Evolutionary conservation across 2,329 filamentous ascomycete genomes (phyloP).

Genomic region (Arthrobotrys megalospora): DNA sequence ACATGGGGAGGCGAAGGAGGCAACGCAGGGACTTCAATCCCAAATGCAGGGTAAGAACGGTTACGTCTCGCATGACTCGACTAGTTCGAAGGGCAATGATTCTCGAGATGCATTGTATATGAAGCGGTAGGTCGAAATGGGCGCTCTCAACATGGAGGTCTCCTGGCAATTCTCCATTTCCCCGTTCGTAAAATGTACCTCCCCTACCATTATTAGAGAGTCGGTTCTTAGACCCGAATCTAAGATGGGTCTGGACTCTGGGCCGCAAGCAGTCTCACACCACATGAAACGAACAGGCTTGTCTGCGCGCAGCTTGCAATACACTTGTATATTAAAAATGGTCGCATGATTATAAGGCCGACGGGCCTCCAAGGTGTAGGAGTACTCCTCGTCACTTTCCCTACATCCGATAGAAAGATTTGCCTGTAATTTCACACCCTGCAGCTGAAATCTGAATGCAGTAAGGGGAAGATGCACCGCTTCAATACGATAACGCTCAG

Average conservation of each 20-base stretch:
- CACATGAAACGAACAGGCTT: slow-evolving; percentile 32
- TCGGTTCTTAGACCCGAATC: neutral
- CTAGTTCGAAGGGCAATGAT: slow-evolving; percentile 29
- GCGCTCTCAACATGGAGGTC: neutral
- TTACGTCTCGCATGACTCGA: slow-evolving; percentile 48
- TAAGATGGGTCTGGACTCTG: slow-evolving; percentile 36
- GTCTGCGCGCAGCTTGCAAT: slow-evolving; percentile 3
- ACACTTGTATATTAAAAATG: slow-evolving; percentile 15
- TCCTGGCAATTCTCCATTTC: slow-evolving; percentile 11
- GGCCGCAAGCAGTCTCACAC: slow-evolving; percentile 18
- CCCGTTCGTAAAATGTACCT: slow-evolving; percentile 1
- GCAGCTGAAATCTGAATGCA: slow-evolving; percentile 31
- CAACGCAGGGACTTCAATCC: slow-evolving; percentile 42
- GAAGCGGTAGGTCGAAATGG: slow-evolving; percentile 22
- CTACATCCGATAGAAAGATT: slow-evolving; percentile 15
- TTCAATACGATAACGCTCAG: slow-evolving; percentile 45
- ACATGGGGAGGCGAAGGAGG: slow-evolving; percentile 29
- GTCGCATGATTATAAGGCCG: slow-evolving; percentile 45
- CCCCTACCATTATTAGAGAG: neutral
- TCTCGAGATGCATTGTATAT: slow-evolving; percentile 46
- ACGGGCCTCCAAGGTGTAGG: slow-evolving; percentile 17
- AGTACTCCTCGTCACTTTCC: slow-evolving; percentile 10
- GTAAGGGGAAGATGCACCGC: slow-evolving; percentile 11
- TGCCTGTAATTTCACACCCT: slow-evolving; percentile 45
- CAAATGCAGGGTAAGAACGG: slow-evolving; percentile 37